Base-by-base conservation (phyloP, 345 rosid genomes). In the Kernera saxatilis region DNA sequence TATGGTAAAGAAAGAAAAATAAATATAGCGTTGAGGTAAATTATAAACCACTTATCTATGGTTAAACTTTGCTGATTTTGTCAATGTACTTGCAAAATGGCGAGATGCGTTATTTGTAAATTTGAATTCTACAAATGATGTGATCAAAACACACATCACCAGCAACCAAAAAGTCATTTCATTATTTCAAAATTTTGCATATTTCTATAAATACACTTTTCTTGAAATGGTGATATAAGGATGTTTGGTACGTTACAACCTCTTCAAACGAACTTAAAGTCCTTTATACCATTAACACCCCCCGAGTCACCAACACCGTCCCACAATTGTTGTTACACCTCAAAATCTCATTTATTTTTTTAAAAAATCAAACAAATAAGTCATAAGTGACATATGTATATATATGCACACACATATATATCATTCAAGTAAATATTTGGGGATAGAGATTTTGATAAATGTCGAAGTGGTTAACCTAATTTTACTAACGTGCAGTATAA, bases 231-330 rank as follows among this genome's bases (percentile, higher is more conserved):
- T 69, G 21, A 69, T 57, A 32, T 33, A 43, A 57, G 14, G 46
- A 69, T 69, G 56, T 37, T 48, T 49, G 67, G 60, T 70, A 51
- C 61, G 61, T 49, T 39, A 50, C 61, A 71, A 50, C 61, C 17
- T 19, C 75, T 54, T 50, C 53, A 29, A 39, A 10, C 52, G 52
- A 71, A 50, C 52, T 37, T 37, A 19, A 59, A 59, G 14, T 35
- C 37, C 48, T 32, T 10, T 11, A 6, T 50, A 15, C 30, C 35
- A 15, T 32, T 32, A 41, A 22, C 43, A 55, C 21, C 32, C 21
- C 32, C 13, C 30, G 6, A 32, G 15, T 58, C 58, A 48, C 41
- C 59, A 48, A 49, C 32, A 70, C 22, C 17, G 41, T 26, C 75
- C 26, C 32, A 39, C 32, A 39, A 37, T 29, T 6, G 33, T 59